These are phyloP conservation scores for Botryotinia narcissicola DNA, from an alignment of 2,329 filamentous ascomycete genomes.

Conservation along the genomic window DNA sequence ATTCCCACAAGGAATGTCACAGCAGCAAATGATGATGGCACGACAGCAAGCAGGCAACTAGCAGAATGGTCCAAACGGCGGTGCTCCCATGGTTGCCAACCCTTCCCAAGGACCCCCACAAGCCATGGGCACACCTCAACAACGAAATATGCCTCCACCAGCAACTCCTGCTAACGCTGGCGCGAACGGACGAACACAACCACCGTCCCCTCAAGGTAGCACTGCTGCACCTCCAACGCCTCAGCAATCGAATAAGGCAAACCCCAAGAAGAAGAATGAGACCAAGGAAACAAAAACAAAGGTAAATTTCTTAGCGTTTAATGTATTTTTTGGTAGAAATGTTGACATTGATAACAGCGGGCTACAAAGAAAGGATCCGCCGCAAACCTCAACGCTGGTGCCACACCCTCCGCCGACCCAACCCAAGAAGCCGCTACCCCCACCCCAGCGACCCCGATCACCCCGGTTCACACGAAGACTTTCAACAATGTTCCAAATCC, in stretches of 20 bases:
- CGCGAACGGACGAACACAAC: conserved; percentile 54
- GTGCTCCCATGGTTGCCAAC: conserved; percentile 48
- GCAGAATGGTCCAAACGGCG: conserved; percentile 39
- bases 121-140: conserved; percentile 62
- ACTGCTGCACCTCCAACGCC: conserved; percentile 73
- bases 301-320: conserved; percentile 50
- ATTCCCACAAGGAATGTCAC: conserved; percentile 56
- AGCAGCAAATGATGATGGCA: conserved; percentile 54
- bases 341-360: conserved; percentile 39
- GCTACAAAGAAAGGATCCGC: conserved; percentile 59
- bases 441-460: conserved; percentile 63
- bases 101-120: conserved; percentile 41
- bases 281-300: conserved; percentile 75
- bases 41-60: conserved; percentile 38
- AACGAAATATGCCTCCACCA: conserved; percentile 66
- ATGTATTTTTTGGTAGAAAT: conserved; percentile 39
- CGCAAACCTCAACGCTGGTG: conserved; percentile 51
- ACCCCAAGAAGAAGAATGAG: conserved; percentile 79
- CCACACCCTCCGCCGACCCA: conserved; percentile 57
- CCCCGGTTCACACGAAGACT: conserved; percentile 51
- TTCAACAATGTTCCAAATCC: conserved; percentile 46
- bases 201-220: conserved; percentile 61
- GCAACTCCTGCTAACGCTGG: conserved; percentile 54
- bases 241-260: conserved; percentile 67
- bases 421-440: conserved; percentile 56